Evolutionary conservation across 345 rosid species (phyloP), one percentile per base, ranked within the genome.

Genomic region (Arabis hirsuta): DNA sequence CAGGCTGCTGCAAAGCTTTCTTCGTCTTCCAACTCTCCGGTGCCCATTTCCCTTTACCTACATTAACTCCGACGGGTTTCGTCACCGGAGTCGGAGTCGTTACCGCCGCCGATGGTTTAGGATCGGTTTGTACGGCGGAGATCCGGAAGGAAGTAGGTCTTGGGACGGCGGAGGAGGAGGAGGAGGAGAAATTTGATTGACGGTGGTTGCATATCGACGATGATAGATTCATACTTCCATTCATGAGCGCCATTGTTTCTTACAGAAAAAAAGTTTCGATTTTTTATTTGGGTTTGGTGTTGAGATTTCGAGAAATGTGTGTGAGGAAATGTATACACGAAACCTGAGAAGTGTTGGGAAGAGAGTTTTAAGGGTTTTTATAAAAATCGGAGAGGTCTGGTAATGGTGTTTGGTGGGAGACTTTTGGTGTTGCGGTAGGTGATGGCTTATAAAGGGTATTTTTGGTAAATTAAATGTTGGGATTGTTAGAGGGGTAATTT

Each of bases 1-100:
- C 88, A 12, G 91, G 88, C 5, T 82, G 87, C 69, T 87, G 91
- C 51, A 83, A 73, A 14, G 88, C 91, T 29, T 73, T 84, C 80
- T 73, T 87, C 51, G 70, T 31, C 74, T 69, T 84, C 91, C 89
- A 84, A 74, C 87, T 81, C 68, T 82, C 89, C 27, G 74, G 71
- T 51, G 54, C 45, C 91, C 89, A 87, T 77, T 62, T 78, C 4
- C 65, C 62, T 67, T 66, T 67, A 46, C 69, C 54, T 47, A 67
- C 74, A 61, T 78, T 78, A 26, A 55, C 73, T 4, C 54, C 75
- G 3, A 44, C 67, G 52, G 69, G 3, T 38, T 73, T 77, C 26
- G 65, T 50, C n/a, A n/a, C n/a, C n/a, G n/a, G n/a, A n/a, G n/a
- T n/a, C 1, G 74, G 62, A 42, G 73, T 22, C 26, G 71, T 12